These are phyloP conservation scores for Aspergillus affinis DNA, from an alignment of 495 filamentous ascomycete species.

Conservation along the genomic window DNA sequence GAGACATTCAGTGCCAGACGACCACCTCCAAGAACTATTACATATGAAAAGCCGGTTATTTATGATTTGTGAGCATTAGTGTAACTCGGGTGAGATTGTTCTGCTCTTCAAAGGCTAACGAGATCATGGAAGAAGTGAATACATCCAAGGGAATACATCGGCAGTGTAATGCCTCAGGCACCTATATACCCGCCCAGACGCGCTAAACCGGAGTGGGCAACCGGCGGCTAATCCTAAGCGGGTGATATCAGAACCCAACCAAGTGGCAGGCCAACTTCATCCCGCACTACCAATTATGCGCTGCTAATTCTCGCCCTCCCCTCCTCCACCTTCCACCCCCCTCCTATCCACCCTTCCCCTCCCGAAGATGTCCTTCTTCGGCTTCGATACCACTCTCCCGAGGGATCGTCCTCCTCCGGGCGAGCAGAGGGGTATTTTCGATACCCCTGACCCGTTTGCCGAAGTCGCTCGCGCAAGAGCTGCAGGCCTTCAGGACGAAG, in stretches of 20 bases:
- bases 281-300: slow-evolving; percentile 29
- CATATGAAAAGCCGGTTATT: too few species aligned
- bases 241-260: slow-evolving; percentile 22
- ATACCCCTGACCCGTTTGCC: slow-evolving; percentile 86
- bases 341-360: slow-evolving; percentile 14
- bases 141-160: background rate
- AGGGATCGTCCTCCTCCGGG: slow-evolving; percentile 51
- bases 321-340: slow-evolving; percentile 10
- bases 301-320: slow-evolving; percentile 23
- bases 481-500: slow-evolving; percentile 45
- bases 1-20: too few species aligned
- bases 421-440: slow-evolving; percentile 74
- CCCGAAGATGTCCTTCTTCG: slow-evolving; percentile 78
- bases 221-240: slow-evolving; percentile 10
- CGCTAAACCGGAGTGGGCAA: background rate
- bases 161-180: background rate
- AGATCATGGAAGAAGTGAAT: background rate
- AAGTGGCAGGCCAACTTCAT: slow-evolving; percentile 20
- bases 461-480: slow-evolving; percentile 58
- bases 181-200: background rate
- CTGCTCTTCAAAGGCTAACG: background rate
- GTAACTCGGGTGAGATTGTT: too few species aligned
- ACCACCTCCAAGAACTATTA: too few species aligned
- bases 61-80: too few species aligned
- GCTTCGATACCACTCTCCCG: slow-evolving; percentile 70